These are phyloP conservation scores for Penicillium sp. DNA, from an alignment of 2,329 filamentous ascomycete genomes.

Conservation along the genomic window DNA sequence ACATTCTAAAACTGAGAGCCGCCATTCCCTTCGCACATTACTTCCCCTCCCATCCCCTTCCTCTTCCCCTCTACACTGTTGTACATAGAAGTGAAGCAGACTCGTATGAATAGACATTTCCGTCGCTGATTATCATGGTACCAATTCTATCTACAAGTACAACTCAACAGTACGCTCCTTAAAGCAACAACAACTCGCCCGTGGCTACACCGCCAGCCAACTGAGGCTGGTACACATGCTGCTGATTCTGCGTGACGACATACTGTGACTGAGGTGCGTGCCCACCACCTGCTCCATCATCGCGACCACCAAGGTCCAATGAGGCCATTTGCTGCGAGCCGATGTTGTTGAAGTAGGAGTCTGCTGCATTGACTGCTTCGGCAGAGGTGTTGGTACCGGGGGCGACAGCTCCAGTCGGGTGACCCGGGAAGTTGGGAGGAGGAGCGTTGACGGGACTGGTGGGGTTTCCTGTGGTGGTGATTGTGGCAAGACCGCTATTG, in stretches of 20 bases:
- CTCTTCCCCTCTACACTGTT: background rate
- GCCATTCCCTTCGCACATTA: no score
- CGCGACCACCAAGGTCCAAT: slow-evolving; percentile 62
- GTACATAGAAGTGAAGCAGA: background rate
- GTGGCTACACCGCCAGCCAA: slow-evolving; percentile 61
- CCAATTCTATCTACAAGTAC: slow-evolving; percentile 16
- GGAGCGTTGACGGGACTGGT: slow-evolving; percentile 27
- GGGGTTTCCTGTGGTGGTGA: slow-evolving; percentile 29
- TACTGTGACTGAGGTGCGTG: slow-evolving; percentile 49
- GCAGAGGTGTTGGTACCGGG: slow-evolving; percentile 56
- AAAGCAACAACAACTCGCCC: slow-evolving; percentile 67
- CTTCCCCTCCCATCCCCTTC: no score
- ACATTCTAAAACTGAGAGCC: no score
- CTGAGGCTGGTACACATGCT: slow-evolving; percentile 68
- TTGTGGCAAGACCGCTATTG: slow-evolving; percentile 27
- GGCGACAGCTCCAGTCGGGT: slow-evolving; percentile 75
- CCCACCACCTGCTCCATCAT: slow-evolving; percentile 60
- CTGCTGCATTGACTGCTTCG: slow-evolving; percentile 75
- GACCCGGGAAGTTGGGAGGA: slow-evolving; percentile 46
- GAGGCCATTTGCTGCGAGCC: slow-evolving; percentile 68
- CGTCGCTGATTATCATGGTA: slow-evolving; percentile 7
- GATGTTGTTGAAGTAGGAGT: slow-evolving; percentile 82
- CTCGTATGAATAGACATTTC: background rate
- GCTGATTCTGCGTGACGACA: slow-evolving; percentile 77
- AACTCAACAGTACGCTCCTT: slow-evolving; percentile 15